These are phyloP conservation scores for Aspergillus unguis DNA, from an alignment of 2,329 filamentous ascomycete species.

Conservation along the genomic window DNA sequence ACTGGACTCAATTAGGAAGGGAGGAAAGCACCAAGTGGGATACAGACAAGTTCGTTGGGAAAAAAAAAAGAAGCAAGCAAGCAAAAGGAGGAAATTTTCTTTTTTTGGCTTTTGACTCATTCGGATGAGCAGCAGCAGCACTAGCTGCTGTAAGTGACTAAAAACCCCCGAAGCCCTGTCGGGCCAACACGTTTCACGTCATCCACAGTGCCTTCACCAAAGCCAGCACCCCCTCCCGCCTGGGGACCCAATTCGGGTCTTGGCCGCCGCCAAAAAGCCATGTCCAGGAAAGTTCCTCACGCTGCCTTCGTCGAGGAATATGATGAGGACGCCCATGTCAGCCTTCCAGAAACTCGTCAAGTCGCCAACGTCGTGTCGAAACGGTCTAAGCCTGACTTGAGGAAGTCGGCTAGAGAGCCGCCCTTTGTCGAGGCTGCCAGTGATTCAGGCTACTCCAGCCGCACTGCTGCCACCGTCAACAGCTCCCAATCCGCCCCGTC, in stretches of 20 bases:
- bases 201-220: slow-evolving; percentile 22
- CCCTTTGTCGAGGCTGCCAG: slow-evolving; percentile 49
- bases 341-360: slow-evolving; percentile 47
- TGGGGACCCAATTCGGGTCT: slow-evolving; percentile 28
- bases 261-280: slow-evolving; percentile 30
- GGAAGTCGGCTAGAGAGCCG: slow-evolving; percentile 31
- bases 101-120: slow-evolving; percentile 19
- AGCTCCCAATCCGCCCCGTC: slow-evolving; percentile 50
- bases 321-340: slow-evolving; percentile 44
- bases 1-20: slow-evolving; percentile 12
- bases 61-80: slow-evolving; percentile 4
- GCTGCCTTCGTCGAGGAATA: slow-evolving; percentile 49
- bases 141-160: slow-evolving; percentile 23
- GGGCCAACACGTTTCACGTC: slow-evolving; percentile 29
- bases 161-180: slow-evolving; percentile 22
- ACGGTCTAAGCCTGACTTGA: slow-evolving; percentile 45
- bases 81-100: slow-evolving; percentile 11
- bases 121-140: slow-evolving; percentile 17
- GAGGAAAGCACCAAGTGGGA: slow-evolving; percentile 6
- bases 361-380: slow-evolving; percentile 52
- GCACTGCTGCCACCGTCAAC: slow-evolving; percentile 53
- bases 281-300: slow-evolving; percentile 39
- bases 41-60: background rate
- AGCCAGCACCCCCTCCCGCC: slow-evolving; percentile 23
- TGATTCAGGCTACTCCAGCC: slow-evolving; percentile 63